Base-by-base conservation (phyloP, 2,329 filamentous ascomycete genomes). In the Xylaria sp. region DNA sequence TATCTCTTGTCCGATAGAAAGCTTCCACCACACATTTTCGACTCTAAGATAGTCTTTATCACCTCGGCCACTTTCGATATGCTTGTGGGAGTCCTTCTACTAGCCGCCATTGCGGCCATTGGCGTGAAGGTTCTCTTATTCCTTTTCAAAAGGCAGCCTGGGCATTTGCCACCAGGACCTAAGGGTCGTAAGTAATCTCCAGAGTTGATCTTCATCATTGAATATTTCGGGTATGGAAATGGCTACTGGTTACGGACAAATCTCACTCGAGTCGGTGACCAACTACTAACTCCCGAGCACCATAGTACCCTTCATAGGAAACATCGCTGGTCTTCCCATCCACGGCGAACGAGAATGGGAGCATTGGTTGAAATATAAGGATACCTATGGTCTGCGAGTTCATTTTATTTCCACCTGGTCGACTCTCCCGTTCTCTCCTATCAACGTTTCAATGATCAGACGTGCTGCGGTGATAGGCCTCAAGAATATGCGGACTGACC, bases 121-220 rank as follows among this genome's bases (percentile, higher is more conserved):
- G 47, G n/a, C 11, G 47, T 17, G 21, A 48, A 48, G n/a, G 11
- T 24, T 8, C 24, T 24, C 11, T 12, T 19, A 2, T 24, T 48
- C 17, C 5, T 48, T 21, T 8, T 48, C 17, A 5, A 17, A 32
- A 63, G 54, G 47, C 47, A 50, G 27, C 27, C 51, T 1, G 57
- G 50, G 2, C 63, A 50, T 51, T 65, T 85, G 0, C 85, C 85
- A 0, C 86, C 85, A 1, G 86, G 86, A 0, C 86, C 85, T 0
- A 83, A 78, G 42, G 80, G 79, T 0, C 72, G 65, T 67, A 45
- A 55, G 65, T 61, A 27, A 51, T 42, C 19, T 14, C n/a, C 27
- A 5, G 12, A 7, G n/a, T 19, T 57, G 7, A 36, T 36, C 8
- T 63, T 27, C 17, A 30, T 11, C 5, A 4, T 6, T 17, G 11